Evolutionary conservation across 176 grass and related monocot genomes (phyloP).

Genomic region (Carex parvula): DNA sequence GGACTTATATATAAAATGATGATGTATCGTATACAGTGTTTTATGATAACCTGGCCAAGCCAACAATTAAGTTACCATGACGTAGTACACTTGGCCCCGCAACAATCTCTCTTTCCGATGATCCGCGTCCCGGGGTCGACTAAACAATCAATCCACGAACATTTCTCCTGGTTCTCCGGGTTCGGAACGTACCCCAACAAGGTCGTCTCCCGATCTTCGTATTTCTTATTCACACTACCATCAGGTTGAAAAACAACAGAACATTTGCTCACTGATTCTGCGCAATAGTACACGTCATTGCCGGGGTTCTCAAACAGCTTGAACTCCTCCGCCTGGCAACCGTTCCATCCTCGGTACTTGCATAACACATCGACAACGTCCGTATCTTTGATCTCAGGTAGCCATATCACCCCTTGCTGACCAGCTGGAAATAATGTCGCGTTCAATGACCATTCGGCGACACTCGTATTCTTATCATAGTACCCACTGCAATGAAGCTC

Average conservation of each 20-base stretch:
- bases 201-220: background rate
- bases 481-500: background rate
- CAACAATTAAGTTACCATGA: background rate
- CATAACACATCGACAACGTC: background rate
- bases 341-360: background rate
- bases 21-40: no score
- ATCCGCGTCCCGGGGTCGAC: background rate
- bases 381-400: background rate
- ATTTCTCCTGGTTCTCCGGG: constrained; percentile 5
- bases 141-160: background rate
- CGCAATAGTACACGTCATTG: background rate
- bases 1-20: no score
- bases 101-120: background rate
- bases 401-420: background rate
- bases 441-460: background rate
- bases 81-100: background rate
- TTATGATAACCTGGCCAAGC: no score
- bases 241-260: background rate
- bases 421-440: background rate
- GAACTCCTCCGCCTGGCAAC: background rate
- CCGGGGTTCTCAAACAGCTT: background rate
- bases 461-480: background rate
- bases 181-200: background rate
- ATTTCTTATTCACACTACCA: background rate
- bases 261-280: background rate